Evolutionary conservation across 495 filamentous ascomycete species (phyloP), one percentile per base, ranked within the genome.

Genomic region (Penicillium roqueforti): DNA sequence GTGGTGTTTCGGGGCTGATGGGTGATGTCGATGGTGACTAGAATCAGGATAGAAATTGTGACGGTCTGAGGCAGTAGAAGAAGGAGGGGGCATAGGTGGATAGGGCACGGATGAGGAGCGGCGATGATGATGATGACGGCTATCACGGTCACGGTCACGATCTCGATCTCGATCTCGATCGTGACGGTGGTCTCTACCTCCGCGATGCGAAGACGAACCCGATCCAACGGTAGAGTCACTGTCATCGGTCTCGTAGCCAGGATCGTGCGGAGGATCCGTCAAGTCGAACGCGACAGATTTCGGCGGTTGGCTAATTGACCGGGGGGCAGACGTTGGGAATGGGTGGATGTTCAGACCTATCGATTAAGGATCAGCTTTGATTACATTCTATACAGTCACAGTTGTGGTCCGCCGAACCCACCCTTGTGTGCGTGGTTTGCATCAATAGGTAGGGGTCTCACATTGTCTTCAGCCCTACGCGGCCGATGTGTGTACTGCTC

Each of bases 401-500:
- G 44, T 18, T 43, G 54, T n/a, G 65, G 60, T 61, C 69, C 66
- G 56, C 59, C 56, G 63, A 66, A 78, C 78, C 71, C 70, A 76
- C 72, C 73, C 69, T 75, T 72, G 61, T 62, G 61, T 57, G 41
- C 59, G 57, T 68, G 66, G 47, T 65, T 53, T 56, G 68, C 62
- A 59, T 71, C 58, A 61, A 64, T 67, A 58, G 75, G 61, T 60
- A 67, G 68, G 64, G 56, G 60, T 77, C 78, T 81, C 77, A 81
- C 79, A 78, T 79, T 81, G 60, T 80, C 77, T 67, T 81, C 77
- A 53, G 68, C 73, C 61, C 76, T 68, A 45, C 74, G 72, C 26
- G 75, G 64, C 58, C 71, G 69, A 26, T 68, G 65, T 36, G 68
- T 67, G 50, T 77, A 80, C 3, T 69, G 59, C 47, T 76, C 72